phyloP scores from a whole-genome alignment of 1,284 basidiomycete species.

The Rhodotorula sp. region DNA sequence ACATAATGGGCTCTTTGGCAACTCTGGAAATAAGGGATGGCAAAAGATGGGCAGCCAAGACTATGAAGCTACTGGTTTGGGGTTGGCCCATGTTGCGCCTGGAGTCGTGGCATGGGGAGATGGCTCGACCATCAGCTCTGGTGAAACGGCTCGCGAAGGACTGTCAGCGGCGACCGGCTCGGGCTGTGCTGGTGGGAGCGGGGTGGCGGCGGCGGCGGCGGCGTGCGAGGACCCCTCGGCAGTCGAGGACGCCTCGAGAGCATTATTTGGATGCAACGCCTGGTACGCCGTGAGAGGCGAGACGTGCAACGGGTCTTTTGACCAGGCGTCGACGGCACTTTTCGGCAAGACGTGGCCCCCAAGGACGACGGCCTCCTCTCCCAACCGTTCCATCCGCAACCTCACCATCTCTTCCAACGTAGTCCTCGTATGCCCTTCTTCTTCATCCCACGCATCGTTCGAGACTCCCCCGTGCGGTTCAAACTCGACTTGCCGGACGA shows the following conservation, averaged over 20 bases:
- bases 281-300: not conserved
- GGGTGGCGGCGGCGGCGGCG: too few relatives aligned
- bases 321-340: slow-evolving; percentile 28
- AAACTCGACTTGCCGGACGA: slow-evolving; percentile 13
- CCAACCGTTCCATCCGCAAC: slow-evolving; percentile 8
- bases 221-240: not conserved
- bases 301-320: slow-evolving; percentile 1
- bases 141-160: too few relatives aligned
- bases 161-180: too few relatives aligned
- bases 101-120: too few relatives aligned
- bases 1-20: too few relatives aligned
- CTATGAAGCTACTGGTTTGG: too few relatives aligned
- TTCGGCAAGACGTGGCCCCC: slow-evolving; percentile 24
- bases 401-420: slow-evolving; percentile 19
- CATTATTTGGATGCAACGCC: not conserved
- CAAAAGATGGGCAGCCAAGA: too few relatives aligned
- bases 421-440: not conserved
- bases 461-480: slow-evolving; percentile 23
- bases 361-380: slow-evolving; percentile 15
- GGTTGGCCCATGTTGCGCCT: too few relatives aligned
- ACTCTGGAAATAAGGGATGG: too few relatives aligned
- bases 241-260: not conserved
- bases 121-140: too few relatives aligned
- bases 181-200: too few relatives aligned
- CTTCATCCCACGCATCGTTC: slow-evolving; percentile 1